Evolutionary conservation across 169 alveolate species (phyloP), one percentile per base, ranked within the genome.

Genomic region (Plasmodium malariae): DNA sequence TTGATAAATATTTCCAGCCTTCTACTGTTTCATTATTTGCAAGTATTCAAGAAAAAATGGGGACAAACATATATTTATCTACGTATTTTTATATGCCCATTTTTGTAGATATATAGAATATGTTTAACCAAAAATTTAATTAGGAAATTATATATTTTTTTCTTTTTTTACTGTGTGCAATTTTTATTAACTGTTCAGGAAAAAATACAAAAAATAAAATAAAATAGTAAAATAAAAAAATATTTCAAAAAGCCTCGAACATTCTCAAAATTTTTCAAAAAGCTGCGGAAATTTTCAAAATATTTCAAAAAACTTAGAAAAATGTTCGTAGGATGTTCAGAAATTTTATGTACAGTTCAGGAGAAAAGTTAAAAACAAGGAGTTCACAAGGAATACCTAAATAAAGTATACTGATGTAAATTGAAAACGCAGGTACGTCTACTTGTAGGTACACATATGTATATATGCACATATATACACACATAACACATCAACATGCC

Each of bases 271-370:
- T n/a, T n/a, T n/a, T n/a, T n/a, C n/a, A n/a, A n/a, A n/a, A n/a
- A n/a, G n/a, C n/a, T n/a, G n/a, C n/a, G n/a, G n/a, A n/a, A n/a
- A n/a, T n/a, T n/a, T n/a, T n/a, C n/a, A n/a, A n/a, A n/a, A n/a
- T n/a, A n/a, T n/a, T n/a, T n/a, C n/a, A n/a, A n/a, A n/a, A n/a
- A n/a, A 9, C 17, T 14, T 48, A 9, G 12, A 49, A 3, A 11
- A n/a, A 49, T 12, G 12, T 49, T n/a, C 17, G 80, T 48, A 51
- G 14, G 40, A 43, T 24, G 37, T 17, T 54, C 51, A 37, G 21
- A 71, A 74, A 34, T 45, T 55, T 28, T 32, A 74, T 74, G 88
- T 30, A 74, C 72, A 17, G 67, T 62, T 74, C 54, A 74, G 68
- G 74, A 21, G 73, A 62, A 76, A 59, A 11, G 14, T 24, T 54